These are phyloP conservation scores for Effrenium voratum DNA, from an alignment of 73 alveolate genomes.

Conservation along the genomic window DNA sequence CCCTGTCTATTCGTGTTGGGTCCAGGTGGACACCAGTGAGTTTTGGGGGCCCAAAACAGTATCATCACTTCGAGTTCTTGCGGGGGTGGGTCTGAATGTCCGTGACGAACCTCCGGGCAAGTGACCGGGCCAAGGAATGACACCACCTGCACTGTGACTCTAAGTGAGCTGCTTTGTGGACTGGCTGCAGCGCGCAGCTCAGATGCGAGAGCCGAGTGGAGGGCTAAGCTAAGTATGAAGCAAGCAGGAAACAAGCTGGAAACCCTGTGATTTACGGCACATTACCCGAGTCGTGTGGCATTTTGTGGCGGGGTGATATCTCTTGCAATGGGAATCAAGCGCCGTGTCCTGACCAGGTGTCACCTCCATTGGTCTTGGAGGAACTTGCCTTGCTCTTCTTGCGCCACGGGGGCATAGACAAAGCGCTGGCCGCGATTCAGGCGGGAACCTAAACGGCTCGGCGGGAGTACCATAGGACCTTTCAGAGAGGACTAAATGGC, in stretches of 20 bases:
- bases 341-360: background rate
- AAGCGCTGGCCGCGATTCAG: background rate
- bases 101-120: too few species aligned
- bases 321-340: background rate
- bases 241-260: background rate
- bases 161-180: slow-evolving; percentile 50
- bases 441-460: background rate
- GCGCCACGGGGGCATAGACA: background rate
- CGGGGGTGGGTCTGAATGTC: too few species aligned
- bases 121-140: too few species aligned
- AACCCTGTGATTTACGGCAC: background rate
- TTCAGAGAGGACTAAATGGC: background rate
- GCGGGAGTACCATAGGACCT: background rate
- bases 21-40: too few species aligned
- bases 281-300: background rate
- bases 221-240: background rate
- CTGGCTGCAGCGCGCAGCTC: slow-evolving; percentile 13
- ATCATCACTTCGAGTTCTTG: background rate
- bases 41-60: background rate
- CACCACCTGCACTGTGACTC: slow-evolving; percentile 12
- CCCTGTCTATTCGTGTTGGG: too few species aligned
- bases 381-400: slow-evolving; percentile 27
- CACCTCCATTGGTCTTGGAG: slow-evolving; percentile 18
- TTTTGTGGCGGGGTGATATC: background rate
- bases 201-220: background rate